Conservation (phyloP, 1,284 basidiomycete genomes). For the Ganoderma lucidum region DNA sequence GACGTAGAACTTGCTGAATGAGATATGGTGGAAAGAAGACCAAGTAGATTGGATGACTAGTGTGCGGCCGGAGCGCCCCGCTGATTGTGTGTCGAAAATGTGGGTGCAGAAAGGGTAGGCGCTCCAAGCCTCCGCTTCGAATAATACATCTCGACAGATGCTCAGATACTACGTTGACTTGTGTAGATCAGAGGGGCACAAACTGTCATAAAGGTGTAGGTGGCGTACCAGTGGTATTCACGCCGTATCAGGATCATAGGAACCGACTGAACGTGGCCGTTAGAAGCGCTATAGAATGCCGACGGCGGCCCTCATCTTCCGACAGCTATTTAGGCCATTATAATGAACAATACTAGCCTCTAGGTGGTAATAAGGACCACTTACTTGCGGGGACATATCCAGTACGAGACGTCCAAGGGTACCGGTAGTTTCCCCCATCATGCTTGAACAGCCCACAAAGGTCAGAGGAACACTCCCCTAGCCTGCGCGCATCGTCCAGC, state of each 20-base stretch:
- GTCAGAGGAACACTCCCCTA: background rate
- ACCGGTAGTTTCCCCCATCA: background rate
- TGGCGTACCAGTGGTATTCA: background rate
- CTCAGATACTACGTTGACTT: conserved; percentile 21
- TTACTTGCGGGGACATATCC: background rate
- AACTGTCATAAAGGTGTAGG: background rate
- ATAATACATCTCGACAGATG: conserved; percentile 26
- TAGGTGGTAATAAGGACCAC: conserved; percentile 20
- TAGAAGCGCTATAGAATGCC: conserved; percentile 31
- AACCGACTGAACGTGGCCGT: conserved; percentile 14
- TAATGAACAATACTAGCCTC: background rate
- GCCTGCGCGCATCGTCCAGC: background rate
- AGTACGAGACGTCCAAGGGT: background rate
- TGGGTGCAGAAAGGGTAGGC: conserved; percentile 32
- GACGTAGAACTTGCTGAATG: conserved; percentile 32
- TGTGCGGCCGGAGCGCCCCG: conserved; percentile 6
- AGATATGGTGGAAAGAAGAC: conserved; percentile 22
- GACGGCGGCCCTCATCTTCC: conserved; percentile 19
- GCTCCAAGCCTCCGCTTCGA: conserved; percentile 31
- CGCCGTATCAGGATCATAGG: background rate
- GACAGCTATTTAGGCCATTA: conserved; percentile 21
- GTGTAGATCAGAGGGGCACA: background rate
- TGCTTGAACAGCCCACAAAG: background rate
- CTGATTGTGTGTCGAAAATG: conserved; percentile 26
- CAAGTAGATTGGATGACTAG: conserved; percentile 22